Percentiles rank a stretch among this genome's conserved stretches.
Conservation (phyloP, 371 early-diverging fungal genomes). For the Mucor sp. region DNA sequence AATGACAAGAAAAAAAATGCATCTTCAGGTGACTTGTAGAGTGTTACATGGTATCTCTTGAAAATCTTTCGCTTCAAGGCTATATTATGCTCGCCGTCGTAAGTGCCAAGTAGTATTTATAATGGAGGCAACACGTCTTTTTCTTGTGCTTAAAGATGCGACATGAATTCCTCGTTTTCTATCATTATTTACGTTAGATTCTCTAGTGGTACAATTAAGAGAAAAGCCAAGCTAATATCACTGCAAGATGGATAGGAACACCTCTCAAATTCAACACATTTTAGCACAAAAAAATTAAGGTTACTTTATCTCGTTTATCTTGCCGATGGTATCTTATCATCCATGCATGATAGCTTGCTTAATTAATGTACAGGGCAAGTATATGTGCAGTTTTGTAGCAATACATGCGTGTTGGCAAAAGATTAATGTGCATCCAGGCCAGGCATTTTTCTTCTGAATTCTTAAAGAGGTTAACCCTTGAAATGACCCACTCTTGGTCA, state of each 20-base stretch:
- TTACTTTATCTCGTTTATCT: neutral
- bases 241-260: neutral
- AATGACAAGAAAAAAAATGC: too few relatives aligned
- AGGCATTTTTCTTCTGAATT: neutral
- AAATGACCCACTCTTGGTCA: neutral
- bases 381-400: neutral
- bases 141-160: neutral
- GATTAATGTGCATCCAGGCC: neutral
- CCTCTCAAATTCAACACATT: neutral
- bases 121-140: neutral
- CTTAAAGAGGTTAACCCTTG: constrained; percentile 1
- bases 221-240: neutral
- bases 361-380: neutral
- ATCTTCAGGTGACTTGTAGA: neutral
- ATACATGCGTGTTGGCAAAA: neutral
- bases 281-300: neutral
- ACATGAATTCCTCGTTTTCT: neutral
- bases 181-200: neutral
- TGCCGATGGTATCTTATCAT: neutral
- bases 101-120: too few relatives aligned
- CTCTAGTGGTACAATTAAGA: neutral
- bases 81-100: neutral
- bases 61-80: neutral
- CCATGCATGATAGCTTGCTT: neutral
- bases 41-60: neutral